A percentile compares a stretch with the other conserved stretches of the same genome.
Conservation (phyloP, 192 early-diverging fungal genomes). For the Glomus cerebriforme region DNA sequence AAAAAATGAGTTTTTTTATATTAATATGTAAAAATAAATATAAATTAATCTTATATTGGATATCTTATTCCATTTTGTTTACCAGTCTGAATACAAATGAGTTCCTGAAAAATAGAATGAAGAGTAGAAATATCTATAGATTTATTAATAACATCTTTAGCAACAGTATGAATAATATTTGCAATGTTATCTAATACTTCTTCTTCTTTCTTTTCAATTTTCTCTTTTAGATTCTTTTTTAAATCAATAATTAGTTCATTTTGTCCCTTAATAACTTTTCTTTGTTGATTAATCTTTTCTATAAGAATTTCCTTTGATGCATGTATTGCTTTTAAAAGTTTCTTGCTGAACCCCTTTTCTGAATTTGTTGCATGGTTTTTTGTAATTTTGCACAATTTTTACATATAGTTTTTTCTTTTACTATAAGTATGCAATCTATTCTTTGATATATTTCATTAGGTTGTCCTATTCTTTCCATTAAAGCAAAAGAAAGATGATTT, state of each 20-base stretch:
- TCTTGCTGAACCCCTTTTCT: too few species aligned
- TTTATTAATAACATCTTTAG: not conserved
- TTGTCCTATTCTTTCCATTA: not conserved
- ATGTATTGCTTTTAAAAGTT: not conserved
- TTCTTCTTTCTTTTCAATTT: constrained; percentile 8
- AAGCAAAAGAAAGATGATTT: too few species aligned
- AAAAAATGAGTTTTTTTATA: not conserved
- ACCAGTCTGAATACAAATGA: not conserved
- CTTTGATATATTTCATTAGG: not conserved
- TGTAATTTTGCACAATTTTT: not conserved
- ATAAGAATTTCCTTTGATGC: not conserved
- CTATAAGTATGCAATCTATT: not conserved
- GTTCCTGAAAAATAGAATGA: constrained; percentile 1
- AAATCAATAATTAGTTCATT: not conserved
- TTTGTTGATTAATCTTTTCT: not conserved
- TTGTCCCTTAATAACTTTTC: not conserved
- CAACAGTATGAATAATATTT: not conserved
- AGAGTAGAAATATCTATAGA: not conserved
- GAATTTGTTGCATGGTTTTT: too few species aligned
- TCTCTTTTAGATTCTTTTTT: not conserved
- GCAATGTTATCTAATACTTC: not conserved
- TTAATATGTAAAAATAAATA: not conserved
- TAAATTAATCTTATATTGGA: constrained; percentile 7
- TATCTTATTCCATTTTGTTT: constrained; percentile 6
- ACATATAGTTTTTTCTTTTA: not conserved